phyloP scores from a whole-genome alignment of 2,329 filamentous ascomycete genomes.

The Didymella lethalis region DNA sequence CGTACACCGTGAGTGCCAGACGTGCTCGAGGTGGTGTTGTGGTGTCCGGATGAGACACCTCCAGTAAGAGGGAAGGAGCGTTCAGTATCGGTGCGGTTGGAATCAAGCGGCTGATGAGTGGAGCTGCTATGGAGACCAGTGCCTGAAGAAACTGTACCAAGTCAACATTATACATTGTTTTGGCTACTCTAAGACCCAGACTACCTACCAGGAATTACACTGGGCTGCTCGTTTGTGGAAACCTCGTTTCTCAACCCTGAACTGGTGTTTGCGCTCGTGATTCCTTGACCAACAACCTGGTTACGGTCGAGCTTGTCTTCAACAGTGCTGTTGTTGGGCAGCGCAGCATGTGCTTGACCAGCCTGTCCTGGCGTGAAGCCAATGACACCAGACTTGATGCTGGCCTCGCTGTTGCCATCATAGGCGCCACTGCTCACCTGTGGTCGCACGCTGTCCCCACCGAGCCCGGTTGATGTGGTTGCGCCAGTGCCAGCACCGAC shows the following conservation, averaged over 20 bases:
- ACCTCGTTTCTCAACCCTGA: slow-evolving; percentile 14
- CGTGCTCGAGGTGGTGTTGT: slow-evolving; percentile 1
- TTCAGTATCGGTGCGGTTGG: slow-evolving; percentile 34
- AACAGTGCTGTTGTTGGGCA: slow-evolving; percentile 26
- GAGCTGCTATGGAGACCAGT: slow-evolving; percentile 5
- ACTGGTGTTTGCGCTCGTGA: slow-evolving; percentile 20
- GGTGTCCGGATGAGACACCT: slow-evolving; percentile 32
- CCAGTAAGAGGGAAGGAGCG: slow-evolving; percentile 50
- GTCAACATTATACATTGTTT: background rate
- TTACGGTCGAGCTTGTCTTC: slow-evolving; percentile 23
- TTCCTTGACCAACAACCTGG: slow-evolving; percentile 32
- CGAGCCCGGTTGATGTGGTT: slow-evolving; percentile 4
- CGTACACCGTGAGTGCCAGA: background rate
- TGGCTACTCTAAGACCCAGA: background rate
- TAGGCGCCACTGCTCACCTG: slow-evolving; percentile 24
- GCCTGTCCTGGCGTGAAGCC: slow-evolving; percentile 40
- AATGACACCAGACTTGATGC: slow-evolving; percentile 53
- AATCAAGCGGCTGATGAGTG: slow-evolving; percentile 13
- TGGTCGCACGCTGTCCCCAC: slow-evolving; percentile 26
- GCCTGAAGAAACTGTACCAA: background rate
- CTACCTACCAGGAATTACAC: slow-evolving; percentile 34
- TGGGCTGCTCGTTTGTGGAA: slow-evolving; percentile 10
- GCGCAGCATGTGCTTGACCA: slow-evolving; percentile 37
- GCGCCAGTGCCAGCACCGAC: slow-evolving; percentile 25
- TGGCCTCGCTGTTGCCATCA: slow-evolving; percentile 43